These are phyloP conservation scores for Cryptosporidium parvum DNA, from an alignment of 169 alveolate genomes.

Conservation along the genomic window DNA sequence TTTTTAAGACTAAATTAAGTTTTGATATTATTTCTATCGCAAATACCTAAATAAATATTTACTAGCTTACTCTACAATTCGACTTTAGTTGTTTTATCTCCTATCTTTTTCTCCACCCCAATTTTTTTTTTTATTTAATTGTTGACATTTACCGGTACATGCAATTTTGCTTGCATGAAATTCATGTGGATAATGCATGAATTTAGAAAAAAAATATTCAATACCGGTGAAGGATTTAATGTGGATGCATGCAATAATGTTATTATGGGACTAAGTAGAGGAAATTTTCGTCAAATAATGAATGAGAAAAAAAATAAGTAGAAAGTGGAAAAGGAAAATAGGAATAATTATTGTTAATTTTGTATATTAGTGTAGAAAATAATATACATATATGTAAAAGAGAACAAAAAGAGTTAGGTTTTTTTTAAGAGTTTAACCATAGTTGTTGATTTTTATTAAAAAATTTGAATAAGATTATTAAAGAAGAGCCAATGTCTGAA, in stretches of 20 bases:
- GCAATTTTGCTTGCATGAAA: neutral
- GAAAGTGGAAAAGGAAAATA: no score
- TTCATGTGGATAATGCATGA: neutral
- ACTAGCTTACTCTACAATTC: no score
- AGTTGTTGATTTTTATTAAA: neutral
- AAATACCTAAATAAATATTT: no score
- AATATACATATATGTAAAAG: neutral
- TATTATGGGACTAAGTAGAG: neutral
- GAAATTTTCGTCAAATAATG: neutral
- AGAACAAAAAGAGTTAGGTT: neutral
- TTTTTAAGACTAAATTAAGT: no score
- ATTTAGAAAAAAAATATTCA: neutral
- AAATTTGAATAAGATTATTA: neutral
- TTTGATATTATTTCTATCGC: no score
- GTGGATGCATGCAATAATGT: slow-evolving; percentile 1
- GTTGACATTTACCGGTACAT: neutral
- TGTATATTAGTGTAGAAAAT: neutral
- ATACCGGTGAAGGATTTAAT: slow-evolving; percentile 8
- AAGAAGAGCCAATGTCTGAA: neutral
- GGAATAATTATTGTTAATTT: neutral
- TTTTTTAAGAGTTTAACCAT: neutral
- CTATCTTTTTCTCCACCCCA: no score
- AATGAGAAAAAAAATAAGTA: no score
- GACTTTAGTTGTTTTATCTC: no score
- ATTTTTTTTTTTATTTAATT: neutral